Base-by-base conservation (phyloP, 2,329 filamentous ascomycete species). In the Didymella arachidicola region DNA sequence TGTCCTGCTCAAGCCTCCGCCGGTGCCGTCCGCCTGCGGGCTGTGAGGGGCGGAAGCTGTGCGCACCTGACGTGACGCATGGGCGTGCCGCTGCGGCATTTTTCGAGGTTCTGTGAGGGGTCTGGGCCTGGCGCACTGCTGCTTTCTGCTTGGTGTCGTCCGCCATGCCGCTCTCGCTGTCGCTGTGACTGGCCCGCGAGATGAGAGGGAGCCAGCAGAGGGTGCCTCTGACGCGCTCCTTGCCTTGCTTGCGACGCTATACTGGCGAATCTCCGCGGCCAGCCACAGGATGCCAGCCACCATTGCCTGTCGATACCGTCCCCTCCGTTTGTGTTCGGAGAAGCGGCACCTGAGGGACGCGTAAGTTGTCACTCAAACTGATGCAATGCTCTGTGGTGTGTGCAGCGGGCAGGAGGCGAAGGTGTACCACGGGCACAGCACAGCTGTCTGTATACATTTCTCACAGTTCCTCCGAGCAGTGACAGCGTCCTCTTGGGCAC, bases 31-130 rank as follows among this genome's bases (percentile, higher is more conserved):
- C 50, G 50, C 50, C 32, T 53, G 22, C 30, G 18, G 30, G 16
- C 27, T 38, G 44, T 43, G 46, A 53, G 49, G 55, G 55, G 55
- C 36, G 54, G 47, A 39, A 11, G 18, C 27, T 25, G 11, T 26
- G 30, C 22, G 27, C 39, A 43, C 29, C 30, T 51, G 43, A 41
- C 43, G 55, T 49, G 25, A 48, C 49, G 46, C 46, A 42, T 50
- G 47, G 54, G 16, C 34, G 47, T 57, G 54, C 53, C 25, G 16
- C 29, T 58, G 55, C 55, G 55, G 49, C 49, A 58, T 58, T 58
- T 58, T 58, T 19, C 19, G 54, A 48, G 43, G 22, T 25, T 44
- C n/a, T 52, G 42, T n/a, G 36, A 42, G 38, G 44, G 54, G 47
- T 48, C 55, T 58, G 55, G 49, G 30, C 38, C 49, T 34, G 25